Evolutionary conservation across 1,284 basidiomycete species (phyloP).

Genomic region (Pyrrhoderma noxium): DNA sequence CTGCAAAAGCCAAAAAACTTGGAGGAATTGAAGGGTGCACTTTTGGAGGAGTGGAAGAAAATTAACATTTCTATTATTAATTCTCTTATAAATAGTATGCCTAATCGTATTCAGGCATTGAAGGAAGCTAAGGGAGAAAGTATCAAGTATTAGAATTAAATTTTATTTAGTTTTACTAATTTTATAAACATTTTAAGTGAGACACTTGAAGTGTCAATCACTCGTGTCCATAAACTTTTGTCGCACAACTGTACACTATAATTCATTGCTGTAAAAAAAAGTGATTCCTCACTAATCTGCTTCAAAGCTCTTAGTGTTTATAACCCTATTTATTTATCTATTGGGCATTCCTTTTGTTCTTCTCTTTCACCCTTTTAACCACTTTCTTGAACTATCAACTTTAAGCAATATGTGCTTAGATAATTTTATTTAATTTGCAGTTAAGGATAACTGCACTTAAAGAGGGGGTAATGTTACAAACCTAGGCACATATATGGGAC

Average conservation of each 20-base stretch:
- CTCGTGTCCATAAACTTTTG: background rate
- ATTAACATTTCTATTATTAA: background rate
- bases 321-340: too few relatives aligned
- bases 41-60: conserved; percentile 1
- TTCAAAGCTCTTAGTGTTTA: too few relatives aligned
- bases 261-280: too few relatives aligned
- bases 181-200: background rate
- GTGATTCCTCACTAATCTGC: too few relatives aligned
- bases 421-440: too few relatives aligned
- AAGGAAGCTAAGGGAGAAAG: background rate
- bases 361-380: too few relatives aligned
- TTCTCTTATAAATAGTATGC: background rate
- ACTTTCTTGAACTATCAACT: too few relatives aligned
- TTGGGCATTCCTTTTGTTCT: too few relatives aligned
- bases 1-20: background rate
- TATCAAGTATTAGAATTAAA: background rate
- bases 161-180: background rate
- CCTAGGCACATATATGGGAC: too few relatives aligned
- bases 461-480: too few relatives aligned
- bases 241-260: background rate
- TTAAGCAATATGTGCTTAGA: too few relatives aligned
- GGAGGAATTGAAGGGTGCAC: conserved; percentile 1
- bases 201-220: background rate
- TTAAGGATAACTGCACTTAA: too few relatives aligned
- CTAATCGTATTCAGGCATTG: background rate